phyloP scores from a whole-genome alignment of 345 rosid species.

The Heritiera littoralis region DNA sequence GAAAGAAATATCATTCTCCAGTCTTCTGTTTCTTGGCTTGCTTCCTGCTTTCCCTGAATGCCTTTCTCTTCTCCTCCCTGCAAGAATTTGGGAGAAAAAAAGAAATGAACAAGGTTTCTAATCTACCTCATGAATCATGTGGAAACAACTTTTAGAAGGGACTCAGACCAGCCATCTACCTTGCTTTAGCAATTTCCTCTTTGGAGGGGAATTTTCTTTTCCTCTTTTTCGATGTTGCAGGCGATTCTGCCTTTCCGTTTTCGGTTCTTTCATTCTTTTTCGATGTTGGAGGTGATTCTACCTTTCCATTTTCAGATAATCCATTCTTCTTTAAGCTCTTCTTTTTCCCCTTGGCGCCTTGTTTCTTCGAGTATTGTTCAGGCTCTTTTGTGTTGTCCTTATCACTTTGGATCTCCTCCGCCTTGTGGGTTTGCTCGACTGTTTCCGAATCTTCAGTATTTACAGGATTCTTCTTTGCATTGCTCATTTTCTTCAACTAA shows the following conservation, averaged over 20 bases:
- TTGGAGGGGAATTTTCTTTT: constrained; percentile 55
- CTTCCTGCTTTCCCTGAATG: constrained; percentile 44
- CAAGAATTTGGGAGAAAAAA: constrained; percentile 17
- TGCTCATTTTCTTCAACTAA: constrained; percentile 89
- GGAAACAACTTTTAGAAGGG: not conserved
- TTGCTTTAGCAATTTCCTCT: constrained; percentile 61
- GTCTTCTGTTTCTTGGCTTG: constrained; percentile 15
- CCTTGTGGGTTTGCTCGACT: not conserved
- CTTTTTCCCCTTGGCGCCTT: constrained; percentile 12
- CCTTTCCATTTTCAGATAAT: constrained; percentile 6
- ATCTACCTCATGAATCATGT: not conserved
- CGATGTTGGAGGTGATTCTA: not conserved
- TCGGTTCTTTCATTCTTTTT: constrained; percentile 21
- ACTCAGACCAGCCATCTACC: constrained; percentile 39
- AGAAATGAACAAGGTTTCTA: not conserved
- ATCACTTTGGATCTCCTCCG: not conserved
- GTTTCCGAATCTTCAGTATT: constrained; percentile 24
- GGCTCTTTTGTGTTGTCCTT: not conserved
- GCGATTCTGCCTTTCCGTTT: constrained; percentile 32
- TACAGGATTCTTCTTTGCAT: constrained; percentile 43
- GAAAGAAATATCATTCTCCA: constrained; percentile 8
- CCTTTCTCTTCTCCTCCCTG: constrained; percentile 83
- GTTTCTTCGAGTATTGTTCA: constrained; percentile 12
- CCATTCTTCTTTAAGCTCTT: constrained; percentile 23
- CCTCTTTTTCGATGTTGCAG: constrained; percentile 29